A percentile compares a stretch with the other conserved stretches of the same genome.
Evolutionary conservation across 148 eudicot species (phyloP).

Genomic region (Chenopodium album): DNA sequence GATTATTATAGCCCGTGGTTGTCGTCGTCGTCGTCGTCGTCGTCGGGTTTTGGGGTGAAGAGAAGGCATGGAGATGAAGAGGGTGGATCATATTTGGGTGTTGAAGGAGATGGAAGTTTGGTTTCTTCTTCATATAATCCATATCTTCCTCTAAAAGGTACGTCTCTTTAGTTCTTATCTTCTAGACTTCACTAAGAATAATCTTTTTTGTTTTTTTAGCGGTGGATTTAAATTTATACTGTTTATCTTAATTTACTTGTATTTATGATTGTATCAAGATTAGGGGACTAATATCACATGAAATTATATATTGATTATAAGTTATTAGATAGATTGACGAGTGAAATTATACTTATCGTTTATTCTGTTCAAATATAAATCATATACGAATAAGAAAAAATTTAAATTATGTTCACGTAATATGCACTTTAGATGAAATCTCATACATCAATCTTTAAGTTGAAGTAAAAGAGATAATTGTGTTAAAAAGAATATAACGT

Average conservation of each 20-base stretch:
- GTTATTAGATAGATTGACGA: too few species aligned
- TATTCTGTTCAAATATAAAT: too few species aligned
- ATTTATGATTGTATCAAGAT: not conserved
- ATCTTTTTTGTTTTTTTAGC: slow-evolving; percentile 1
- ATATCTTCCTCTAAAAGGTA: slow-evolving; percentile 30
- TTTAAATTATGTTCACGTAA: too few species aligned
- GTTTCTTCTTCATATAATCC: slow-evolving; percentile 16
- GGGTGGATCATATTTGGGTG: not conserved
- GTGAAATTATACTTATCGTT: too few species aligned
- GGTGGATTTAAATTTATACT: not conserved
- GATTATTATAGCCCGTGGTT: too few species aligned
- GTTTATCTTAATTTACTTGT: not conserved
- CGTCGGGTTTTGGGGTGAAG: slow-evolving; percentile 15
- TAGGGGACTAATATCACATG: too few species aligned
- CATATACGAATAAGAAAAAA: too few species aligned
- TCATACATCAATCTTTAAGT: too few species aligned
- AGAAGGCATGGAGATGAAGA: slow-evolving; percentile 16
- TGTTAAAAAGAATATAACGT: too few species aligned
- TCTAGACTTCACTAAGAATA: slow-evolving; percentile 19
- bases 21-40: not conserved
- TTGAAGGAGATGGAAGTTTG: slow-evolving; percentile 10
- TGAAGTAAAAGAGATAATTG: too few species aligned
- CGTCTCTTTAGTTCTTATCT: slow-evolving; percentile 4
- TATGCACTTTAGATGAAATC: too few species aligned
- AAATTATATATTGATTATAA: too few species aligned